phyloP scores from a whole-genome alignment of 176 grass and related monocot genomes.

The Oryza officinalis region DNA sequence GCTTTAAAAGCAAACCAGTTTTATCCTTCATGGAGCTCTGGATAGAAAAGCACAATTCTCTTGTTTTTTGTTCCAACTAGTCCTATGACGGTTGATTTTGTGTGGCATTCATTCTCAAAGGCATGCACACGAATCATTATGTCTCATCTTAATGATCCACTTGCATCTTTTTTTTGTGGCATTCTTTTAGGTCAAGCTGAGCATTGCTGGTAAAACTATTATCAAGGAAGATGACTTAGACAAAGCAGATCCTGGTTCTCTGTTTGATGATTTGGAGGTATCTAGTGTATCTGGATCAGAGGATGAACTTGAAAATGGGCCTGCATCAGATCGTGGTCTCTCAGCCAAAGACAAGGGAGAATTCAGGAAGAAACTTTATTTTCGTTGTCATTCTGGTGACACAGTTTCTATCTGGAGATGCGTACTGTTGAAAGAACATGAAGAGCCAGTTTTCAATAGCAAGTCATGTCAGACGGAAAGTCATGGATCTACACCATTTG shows the following conservation, averaged over 20 bases:
- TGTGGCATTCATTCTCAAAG: slow-evolving; percentile 15
- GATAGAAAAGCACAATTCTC: background rate
- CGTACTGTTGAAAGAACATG: slow-evolving; percentile 78
- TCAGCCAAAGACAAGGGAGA: slow-evolving; percentile 62
- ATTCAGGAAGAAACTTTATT: slow-evolving; percentile 79
- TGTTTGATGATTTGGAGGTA: slow-evolving; percentile 83
- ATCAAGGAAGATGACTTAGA: slow-evolving; percentile 92
- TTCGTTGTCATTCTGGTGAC: slow-evolving; percentile 50
- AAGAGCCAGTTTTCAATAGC: slow-evolving; percentile 58
- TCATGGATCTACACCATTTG: slow-evolving; percentile 37
- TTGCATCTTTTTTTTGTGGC: slow-evolving; percentile 13
- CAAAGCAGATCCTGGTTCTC: slow-evolving; percentile 55
- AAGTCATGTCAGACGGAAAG: slow-evolving; percentile 49
- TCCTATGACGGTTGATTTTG: background rate
- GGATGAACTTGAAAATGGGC: slow-evolving; percentile 64
- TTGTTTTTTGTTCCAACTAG: background rate
- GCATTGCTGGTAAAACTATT: slow-evolving; percentile 77
- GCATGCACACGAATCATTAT: background rate
- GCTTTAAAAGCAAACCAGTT: slow-evolving; percentile 5
- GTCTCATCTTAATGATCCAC: background rate
- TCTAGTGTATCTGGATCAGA: slow-evolving; percentile 98
- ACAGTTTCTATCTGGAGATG: slow-evolving; percentile 70
- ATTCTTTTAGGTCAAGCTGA: slow-evolving; percentile 76
- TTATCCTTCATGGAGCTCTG: background rate
- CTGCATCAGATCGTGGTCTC: slow-evolving; percentile 38